Conservation (phyloP, 306 rosid species). For the Styphnolobium japonicum region DNA sequence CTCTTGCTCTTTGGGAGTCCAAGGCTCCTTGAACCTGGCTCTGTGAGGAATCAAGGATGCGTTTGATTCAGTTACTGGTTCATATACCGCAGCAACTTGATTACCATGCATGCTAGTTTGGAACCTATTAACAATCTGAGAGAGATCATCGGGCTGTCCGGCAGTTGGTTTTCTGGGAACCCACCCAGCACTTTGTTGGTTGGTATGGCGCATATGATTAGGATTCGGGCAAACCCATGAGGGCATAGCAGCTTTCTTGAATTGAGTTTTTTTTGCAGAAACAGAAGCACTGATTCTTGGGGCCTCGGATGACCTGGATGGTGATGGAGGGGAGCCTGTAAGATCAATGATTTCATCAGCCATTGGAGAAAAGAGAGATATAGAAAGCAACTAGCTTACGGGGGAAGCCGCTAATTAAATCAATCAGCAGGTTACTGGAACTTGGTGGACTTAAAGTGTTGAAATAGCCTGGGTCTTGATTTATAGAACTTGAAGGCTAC, state of each 20-base stretch:
- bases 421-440: background rate
- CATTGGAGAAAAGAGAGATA: background rate
- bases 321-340: background rate
- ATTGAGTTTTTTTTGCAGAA: background rate
- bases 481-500: background rate
- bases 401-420: background rate
- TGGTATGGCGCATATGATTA: background rate
- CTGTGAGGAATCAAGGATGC: background rate
- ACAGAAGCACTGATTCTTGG: background rate
- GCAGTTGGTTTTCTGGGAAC: too few relatives aligned
- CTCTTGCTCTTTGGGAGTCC: constrained; percentile 18
- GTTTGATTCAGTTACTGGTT: background rate
- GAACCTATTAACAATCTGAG: background rate
- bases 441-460: background rate
- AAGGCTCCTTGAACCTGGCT: background rate
- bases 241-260: background rate
- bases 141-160: background rate
- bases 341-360: constrained; percentile 8
- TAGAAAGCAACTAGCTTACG: background rate
- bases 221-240: background rate
- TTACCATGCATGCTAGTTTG: background rate
- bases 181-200: background rate
- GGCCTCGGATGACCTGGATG: background rate
- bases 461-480: background rate
- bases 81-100: background rate